Base-by-base conservation (phyloP, 345 rosid genomes). In the Gossypium herbaceum region DNA sequence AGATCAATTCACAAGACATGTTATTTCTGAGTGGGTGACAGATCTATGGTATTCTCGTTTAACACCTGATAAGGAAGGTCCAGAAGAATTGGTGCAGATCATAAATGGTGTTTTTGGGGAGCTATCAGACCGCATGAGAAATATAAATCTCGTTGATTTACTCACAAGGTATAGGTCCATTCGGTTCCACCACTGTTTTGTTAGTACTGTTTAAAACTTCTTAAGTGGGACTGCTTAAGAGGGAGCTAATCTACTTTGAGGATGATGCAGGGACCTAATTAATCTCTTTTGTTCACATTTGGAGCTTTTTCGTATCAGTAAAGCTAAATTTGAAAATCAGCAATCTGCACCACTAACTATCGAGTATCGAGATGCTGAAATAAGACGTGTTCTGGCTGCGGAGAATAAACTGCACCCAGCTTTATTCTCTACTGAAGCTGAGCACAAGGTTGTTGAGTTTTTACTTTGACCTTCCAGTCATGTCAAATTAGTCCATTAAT, bases 401-500 rank as follows among this genome's bases (percentile, higher is more conserved):
- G 92, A 91, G 77, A 85, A 88, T 83, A 93, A 90, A 86, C 87
- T 96, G 86, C 99, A 92, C 80, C 99, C 98, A 71, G 99, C 98
- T 76, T 81, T 96, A 73, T 96, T 90, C 84, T 96, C 97, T 73
- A 76, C 87, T 79, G 95, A 89, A 76, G 93, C 98, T 22, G 98
- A 93, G 87, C 98, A 96, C 80, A 93, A 90, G 99, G 99, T 96
- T 76, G 43, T 60, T 62, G 75, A 59, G 41, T 47, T 78, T 72
- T 34, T 78, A 71, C 19, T 75, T 74, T 78, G 75, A 24, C 77
- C 29, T 24, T 12, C 60, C 19, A 47, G 10, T 66, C 73, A 43
- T 61, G 43, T 22, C 3, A 29, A 67, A 43, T n/a, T 29, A 59
- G 24, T 17, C 29, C 47, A 73, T 48, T 11, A 59, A 60, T 78